Evolutionary conservation across 495 filamentous ascomycete genomes (phyloP), one percentile per base, ranked within the genome.

Genomic region (Chaetomidium leptoderma): DNA sequence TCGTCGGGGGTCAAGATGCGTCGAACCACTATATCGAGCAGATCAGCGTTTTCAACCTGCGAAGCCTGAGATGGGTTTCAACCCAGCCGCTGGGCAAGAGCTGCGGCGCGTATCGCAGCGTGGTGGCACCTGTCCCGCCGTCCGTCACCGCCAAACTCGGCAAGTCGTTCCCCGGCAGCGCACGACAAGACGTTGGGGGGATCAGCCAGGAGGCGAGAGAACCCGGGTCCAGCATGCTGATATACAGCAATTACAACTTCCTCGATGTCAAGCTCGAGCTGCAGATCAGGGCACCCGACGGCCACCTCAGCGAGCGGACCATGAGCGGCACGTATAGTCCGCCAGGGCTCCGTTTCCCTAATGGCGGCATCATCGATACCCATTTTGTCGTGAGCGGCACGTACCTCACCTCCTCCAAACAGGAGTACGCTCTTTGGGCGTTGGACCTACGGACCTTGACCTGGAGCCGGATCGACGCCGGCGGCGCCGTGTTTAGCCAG

Each of bases 241-340:
- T 98, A 30, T 98, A 98, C 70, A 97, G 93, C 39, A 98, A 98
- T 66, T 98, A 97, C 70, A 97, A 98, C 70, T 98, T 98, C 68
- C 70, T 97, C 36, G 91, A 97, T 60, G 93, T 97, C 59, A 97
- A 96, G 66, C 72, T 98, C 21, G 93, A 97, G 68, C 77, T 98
- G 30, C 95, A 97, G 66, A 82, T 98, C 43, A 83, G 93, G 52
- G 68, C 85, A 14, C 83, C 88, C 27, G 92, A 98, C 70, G 93
- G 95, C 44, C 86, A 85, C 9, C 74, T 98, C 60, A 79, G 82
- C 4, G 93, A 97, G 66, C 91, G 89, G 63, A 80, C 89, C 11
- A 97, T 98, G 92, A 83, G 84, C 45, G 90, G 89, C 23, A 80
- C 83, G 27, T 89, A 88, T 30, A 92, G 89, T 13, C 93, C 93